phyloP scores from a whole-genome alignment of 2,329 filamentous ascomycete species.

The Chaetomium globosum region DNA sequence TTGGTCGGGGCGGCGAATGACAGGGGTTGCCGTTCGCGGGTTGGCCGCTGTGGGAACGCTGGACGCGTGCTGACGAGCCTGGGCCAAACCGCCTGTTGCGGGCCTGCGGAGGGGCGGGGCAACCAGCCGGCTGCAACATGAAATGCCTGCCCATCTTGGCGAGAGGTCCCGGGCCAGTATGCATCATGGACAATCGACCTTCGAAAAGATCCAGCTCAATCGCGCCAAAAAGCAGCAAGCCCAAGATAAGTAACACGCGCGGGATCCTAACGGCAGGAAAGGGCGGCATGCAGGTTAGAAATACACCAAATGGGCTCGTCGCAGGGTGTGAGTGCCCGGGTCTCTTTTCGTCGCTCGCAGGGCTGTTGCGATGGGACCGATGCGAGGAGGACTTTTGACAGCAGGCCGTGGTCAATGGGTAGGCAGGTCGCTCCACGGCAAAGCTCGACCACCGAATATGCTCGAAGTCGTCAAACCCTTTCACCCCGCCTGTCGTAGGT shows the following conservation, averaged over 20 bases:
- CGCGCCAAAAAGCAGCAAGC: neutral
- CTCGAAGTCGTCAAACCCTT: neutral
- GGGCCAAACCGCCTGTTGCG: slow-evolving; percentile 3
- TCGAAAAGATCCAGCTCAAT: neutral
- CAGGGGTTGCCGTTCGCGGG: slow-evolving; percentile 34
- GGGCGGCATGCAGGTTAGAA: neutral
- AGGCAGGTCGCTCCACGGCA: neutral
- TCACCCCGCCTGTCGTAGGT: neutral
- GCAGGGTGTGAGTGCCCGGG: neutral
- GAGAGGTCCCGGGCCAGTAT: neutral
- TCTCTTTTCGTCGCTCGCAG: neutral
- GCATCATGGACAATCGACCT: neutral
- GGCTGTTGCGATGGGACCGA: neutral
- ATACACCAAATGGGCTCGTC: neutral
- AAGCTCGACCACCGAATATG: neutral
- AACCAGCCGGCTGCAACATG: neutral
- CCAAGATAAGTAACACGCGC: neutral
- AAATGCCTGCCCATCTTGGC: neutral
- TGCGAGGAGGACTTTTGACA: neutral
- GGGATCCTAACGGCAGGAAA: neutral
- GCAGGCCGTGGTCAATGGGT: neutral
- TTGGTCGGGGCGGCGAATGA: slow-evolving; percentile 35
- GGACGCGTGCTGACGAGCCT: slow-evolving; percentile 25
- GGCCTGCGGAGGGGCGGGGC: slow-evolving; percentile 13
- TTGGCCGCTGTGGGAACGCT: slow-evolving; percentile 28